phyloP scores from a whole-genome alignment of 208 protist genomes.

The Pavlovales sp. region DNA sequence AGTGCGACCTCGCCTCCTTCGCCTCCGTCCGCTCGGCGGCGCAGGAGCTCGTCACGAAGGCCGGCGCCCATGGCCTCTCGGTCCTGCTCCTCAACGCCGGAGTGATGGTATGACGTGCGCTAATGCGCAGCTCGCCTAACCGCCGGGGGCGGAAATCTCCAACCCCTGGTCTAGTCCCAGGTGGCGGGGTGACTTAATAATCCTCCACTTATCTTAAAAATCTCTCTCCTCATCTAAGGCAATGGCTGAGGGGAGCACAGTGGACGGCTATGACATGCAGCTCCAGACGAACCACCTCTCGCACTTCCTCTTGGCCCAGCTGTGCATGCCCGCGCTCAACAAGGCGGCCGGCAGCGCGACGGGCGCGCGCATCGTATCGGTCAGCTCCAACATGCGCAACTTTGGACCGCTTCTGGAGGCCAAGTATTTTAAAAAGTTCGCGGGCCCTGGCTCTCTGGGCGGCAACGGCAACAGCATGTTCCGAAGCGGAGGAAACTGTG shows the following conservation, averaged over 20 bases:
- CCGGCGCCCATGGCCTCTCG: neutral
- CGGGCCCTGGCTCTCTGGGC: neutral
- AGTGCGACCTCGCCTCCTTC: neutral
- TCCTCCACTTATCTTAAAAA: no score
- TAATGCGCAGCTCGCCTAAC: no score
- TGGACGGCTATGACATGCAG: constrained; percentile 47
- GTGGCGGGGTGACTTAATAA: no score
- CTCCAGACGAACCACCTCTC: constrained; percentile 50
- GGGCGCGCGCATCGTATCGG: constrained; percentile 33
- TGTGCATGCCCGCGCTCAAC: constrained; percentile 37
- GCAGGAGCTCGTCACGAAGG: neutral
- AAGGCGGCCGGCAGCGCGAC: neutral
- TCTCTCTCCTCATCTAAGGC: no score
- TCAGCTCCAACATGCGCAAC: no score
- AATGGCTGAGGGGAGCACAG: neutral
- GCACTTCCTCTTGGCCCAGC: constrained; percentile 48
- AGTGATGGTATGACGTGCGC: constrained; percentile 48
- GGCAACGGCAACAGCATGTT: neutral
- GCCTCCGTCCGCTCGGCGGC: constrained; percentile 13
- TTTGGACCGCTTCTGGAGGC: neutral
- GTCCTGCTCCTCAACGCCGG: constrained; percentile 51
- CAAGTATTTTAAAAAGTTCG: neutral
- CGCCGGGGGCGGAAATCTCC: no score
- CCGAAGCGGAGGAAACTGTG: neutral
- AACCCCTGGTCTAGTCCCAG: no score